Percentiles rank a stretch among this genome's conserved stretches.
phyloP scores from a whole-genome alignment of 2,329 filamentous ascomycete species.

The Colletotrichum liriopes region DNA sequence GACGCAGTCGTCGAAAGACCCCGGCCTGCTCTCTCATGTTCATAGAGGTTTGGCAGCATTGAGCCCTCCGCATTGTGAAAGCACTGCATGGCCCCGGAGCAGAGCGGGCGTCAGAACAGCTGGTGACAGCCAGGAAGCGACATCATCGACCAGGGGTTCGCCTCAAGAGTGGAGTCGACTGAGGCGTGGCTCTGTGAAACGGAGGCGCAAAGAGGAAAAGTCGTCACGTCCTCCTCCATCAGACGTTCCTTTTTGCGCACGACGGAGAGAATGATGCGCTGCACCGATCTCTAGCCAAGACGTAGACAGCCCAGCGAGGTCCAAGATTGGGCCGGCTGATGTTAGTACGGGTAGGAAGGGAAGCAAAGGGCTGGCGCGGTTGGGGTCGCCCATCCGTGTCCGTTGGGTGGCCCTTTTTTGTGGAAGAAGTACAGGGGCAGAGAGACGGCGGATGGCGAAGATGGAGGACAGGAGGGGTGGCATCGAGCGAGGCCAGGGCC shows the following conservation, averaged over 20 bases:
- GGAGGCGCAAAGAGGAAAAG: slow-evolving; percentile 16
- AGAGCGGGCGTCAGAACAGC: slow-evolving; percentile 14
- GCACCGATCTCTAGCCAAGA: slow-evolving; percentile 31
- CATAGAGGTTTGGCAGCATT: not conserved
- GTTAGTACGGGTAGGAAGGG: not conserved
- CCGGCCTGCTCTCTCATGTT: not conserved
- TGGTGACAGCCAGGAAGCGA: slow-evolving; percentile 23
- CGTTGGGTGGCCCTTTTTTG: not conserved
- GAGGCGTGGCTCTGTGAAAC: slow-evolving; percentile 21
- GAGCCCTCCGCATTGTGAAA: not conserved
- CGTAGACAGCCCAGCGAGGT: slow-evolving; percentile 31
- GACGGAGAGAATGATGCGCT: slow-evolving; percentile 3
- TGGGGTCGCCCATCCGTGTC: slow-evolving; percentile 7
- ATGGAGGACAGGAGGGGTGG: not conserved
- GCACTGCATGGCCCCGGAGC: not conserved
- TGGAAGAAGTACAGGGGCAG: not conserved
- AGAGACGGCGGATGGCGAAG: not conserved
- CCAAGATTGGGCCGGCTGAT: slow-evolving; percentile 27
- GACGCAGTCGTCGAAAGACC: not conserved
- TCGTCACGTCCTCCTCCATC: slow-evolving; percentile 20
- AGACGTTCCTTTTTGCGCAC: not conserved
- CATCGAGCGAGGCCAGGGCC: not conserved
- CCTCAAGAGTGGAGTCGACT: slow-evolving; percentile 36
- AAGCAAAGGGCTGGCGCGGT: not conserved
- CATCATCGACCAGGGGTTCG: slow-evolving; percentile 39